Base-by-base conservation (phyloP, 2,329 filamentous ascomycete genomes). In the Hypocreales sp. region DNA sequence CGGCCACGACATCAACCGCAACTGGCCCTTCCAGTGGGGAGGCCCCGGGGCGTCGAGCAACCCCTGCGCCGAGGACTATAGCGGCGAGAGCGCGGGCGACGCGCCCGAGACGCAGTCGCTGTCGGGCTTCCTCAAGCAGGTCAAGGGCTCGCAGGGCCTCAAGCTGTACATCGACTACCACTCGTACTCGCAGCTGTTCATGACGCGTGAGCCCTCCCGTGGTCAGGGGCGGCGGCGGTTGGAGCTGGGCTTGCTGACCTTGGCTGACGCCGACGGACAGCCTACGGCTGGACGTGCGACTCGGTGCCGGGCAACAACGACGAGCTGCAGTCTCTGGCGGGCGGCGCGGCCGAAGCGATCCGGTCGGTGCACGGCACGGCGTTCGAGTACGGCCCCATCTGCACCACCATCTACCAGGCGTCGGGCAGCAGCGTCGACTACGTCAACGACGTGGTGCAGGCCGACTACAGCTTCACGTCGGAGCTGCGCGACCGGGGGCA, bases 131-230 rank as follows among this genome's bases (percentile, higher is more conserved):
- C 37, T 53, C 15, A 36, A 44, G 26, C 37, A 38, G 13, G 43
- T 48, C 30, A 48, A 51, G 31, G 33, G 40, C 7, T 30, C 37
- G 4, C 56, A 64, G 33, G 65, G 67, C 1, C 51, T 77, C 22
- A 64, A 67, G 39, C 54, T 74, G 3, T 79, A 66, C 47, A 65
- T 78, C 35, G 73, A 79, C 47, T 69, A 66, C 42, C 73, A 79
- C 49, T 61, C 67, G 0, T 79, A 74, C 48, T 64, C 60, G 8
- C 71, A 77, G 30, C 53, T 68, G 18, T 61, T 75, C 32, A 61
- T 71, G 46, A 58, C 51, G 66, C 68, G 44, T 75, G 67, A 50
- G 63, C 75, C 36, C 53, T 65, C 36, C 59, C 61, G 3, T 15
- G 5, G 44, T 67, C 19, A 60, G 63, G 10, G 8, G 24, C 20